Evolutionary conservation across 1,139 yeast species (phyloP).

Genomic region (Hansenula lynferdii): DNA sequence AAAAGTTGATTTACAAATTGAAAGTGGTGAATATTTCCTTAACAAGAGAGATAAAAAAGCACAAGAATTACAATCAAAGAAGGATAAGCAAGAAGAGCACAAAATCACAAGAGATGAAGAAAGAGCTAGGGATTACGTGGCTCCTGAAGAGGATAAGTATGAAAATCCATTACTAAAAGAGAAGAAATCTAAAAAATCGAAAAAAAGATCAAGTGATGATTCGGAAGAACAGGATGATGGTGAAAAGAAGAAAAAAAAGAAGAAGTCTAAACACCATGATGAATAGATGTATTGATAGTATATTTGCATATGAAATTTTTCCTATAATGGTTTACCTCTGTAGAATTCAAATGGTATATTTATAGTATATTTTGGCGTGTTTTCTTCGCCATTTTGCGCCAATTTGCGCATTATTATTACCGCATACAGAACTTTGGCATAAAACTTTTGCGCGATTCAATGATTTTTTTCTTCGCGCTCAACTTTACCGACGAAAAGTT

Average conservation of each 20-base stretch:
- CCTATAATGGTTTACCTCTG: no score
- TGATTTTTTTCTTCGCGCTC: no score
- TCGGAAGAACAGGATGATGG: conserved; percentile 12
- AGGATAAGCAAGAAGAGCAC: conserved; percentile 70
- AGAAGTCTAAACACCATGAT: conserved; percentile 1
- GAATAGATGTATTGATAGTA: neutral
- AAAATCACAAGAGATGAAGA: conserved; percentile 63
- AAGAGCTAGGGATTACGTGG: conserved; percentile 72
- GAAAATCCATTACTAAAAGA: conserved; percentile 20
- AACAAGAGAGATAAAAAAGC: conserved; percentile 76
- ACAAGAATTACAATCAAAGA: conserved; percentile 70
- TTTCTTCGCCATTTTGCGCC: neutral
- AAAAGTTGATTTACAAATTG: conserved; percentile 95
- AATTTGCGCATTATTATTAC: neutral
- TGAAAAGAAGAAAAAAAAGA: conserved; percentile 7
- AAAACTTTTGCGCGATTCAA: neutral
- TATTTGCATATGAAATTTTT: no score
- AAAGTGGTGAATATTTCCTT: conserved; percentile 97
- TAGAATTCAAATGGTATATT: no score
- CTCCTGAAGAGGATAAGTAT: conserved; percentile 74
- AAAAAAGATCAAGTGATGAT: conserved; percentile 22
- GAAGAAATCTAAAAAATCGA: conserved; percentile 21
- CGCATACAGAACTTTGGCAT: neutral
- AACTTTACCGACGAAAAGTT: conserved; percentile 1
- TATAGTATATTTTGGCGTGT: neutral